Evolutionary conservation across 805 yeast species (phyloP).

Genomic region (Nakazawaea pomicola): DNA sequence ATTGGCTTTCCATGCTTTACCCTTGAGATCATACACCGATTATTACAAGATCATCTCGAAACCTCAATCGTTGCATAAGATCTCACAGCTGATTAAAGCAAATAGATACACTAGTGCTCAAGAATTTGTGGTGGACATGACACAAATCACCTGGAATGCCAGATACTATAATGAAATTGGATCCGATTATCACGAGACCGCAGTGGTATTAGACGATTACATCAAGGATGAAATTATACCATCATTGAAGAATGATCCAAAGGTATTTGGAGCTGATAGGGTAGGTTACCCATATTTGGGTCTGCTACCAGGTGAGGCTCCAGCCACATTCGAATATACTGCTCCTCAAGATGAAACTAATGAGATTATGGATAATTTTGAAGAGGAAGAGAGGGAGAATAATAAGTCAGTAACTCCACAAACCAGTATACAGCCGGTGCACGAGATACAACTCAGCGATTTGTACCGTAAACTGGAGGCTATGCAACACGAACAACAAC

Average conservation of each 20-base stretch:
- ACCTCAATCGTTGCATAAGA: conserved; percentile 79
- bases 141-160: conserved; percentile 89
- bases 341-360: background rate
- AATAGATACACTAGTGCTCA: conserved; percentile 54
- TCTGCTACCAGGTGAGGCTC: conserved; percentile 46
- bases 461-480: background rate
- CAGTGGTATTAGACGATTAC: conserved; percentile 50
- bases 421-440: background rate
- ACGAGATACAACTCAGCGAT: background rate
- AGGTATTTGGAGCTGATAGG: conserved; percentile 28
- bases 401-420: background rate
- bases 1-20: conserved; percentile 59
- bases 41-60: conserved; percentile 73
- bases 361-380: background rate
- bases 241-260: conserved; percentile 36
- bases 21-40: conserved; percentile 67
- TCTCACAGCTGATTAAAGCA: conserved; percentile 54
- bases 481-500: background rate
- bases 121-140: conserved; percentile 70
- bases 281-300: conserved; percentile 63
- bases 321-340: conserved; percentile 1
- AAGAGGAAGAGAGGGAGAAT: background rate
- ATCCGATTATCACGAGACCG: conserved; percentile 65
- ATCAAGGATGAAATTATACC: conserved; percentile 45
- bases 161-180: conserved; percentile 72